A percentile compares a stretch with the other conserved stretches of the same genome.
Conservation (phyloP, 441 rosid species). For the Metrosideros polymorpha region DNA sequence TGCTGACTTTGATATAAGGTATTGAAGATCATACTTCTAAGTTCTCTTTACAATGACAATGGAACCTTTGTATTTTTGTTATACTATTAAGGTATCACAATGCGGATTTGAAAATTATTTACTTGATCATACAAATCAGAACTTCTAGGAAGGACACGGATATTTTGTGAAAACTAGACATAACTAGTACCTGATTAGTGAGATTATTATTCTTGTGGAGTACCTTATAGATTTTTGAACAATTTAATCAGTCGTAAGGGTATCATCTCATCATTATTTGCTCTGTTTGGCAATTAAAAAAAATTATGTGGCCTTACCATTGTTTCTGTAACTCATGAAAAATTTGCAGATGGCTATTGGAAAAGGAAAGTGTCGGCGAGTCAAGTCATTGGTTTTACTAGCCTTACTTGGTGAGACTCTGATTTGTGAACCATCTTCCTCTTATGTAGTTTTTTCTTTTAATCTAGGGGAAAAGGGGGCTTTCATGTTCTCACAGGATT, state of each 20-base stretch:
- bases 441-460: neutral
- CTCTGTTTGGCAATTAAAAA: neutral
- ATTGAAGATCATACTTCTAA: neutral
- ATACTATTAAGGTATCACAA: neutral
- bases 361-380: neutral
- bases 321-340: neutral
- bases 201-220: neutral
- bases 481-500: neutral
- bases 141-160: neutral
- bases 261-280: neutral
- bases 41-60: neutral
- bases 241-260: neutral
- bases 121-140: neutral
- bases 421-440: neutral
- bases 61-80: neutral
- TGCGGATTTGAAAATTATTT: neutral
- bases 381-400: neutral
- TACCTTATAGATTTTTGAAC: neutral
- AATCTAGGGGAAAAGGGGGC: neutral
- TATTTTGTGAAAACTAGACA: neutral
- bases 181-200: neutral
- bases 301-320: neutral
- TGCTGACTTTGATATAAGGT: neutral
- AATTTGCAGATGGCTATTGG: neutral
- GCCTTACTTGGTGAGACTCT: neutral